Base-by-base conservation (phyloP, 2,329 filamentous ascomycete species). In the Alternaria angustiovoidea region DNA sequence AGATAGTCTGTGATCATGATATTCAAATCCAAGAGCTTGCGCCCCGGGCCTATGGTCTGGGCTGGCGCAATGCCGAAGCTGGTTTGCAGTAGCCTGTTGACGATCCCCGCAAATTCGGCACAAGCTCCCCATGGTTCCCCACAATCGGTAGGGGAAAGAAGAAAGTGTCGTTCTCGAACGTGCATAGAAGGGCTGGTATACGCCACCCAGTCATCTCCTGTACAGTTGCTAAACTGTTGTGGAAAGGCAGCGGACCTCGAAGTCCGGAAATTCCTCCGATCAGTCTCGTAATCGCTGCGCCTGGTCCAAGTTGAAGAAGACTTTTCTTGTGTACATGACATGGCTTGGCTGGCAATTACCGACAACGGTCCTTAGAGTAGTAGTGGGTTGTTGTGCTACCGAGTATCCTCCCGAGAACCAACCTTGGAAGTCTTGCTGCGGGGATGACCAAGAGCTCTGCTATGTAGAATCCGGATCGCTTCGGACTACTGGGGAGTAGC, bases 391-490 rank as follows among this genome's bases (percentile, higher is more conserved):
- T 46, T 41, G 49, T 43, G 22, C 39, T 66, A 49, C 71, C 72
- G 72, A 72, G 57, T 60, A 71, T 66, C 62, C 64, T 64, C 42
- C 71, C 71, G 71, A 74, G 58, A 46, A 44, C 43, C 54, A 65
- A 36, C 32, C 32, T 36, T 36, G 32, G 32, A 14, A 48, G 34
- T 57, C 46, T 39, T 59, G 24, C 51, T 43, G 56, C 64, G 61
- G 51, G 57, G 54, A 54, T 58, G 49, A 54, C 51, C 55, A 65
- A 54, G 54, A 59, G 39, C 54, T 58, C 38, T 52, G 48, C 51
- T 36, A 44, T 26, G 39, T 26, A 39, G 53, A 59, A 44, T 38
- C 44, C 43, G 55, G 51, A 54, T 52, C 48, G 47, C 20, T 9
- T 51, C 44, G 34, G 39, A 36, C 32, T 28, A 34, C 38, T 30